Evolutionary conservation across 805 yeast species (phyloP).

Genomic region (Yarrowia bubula): DNA sequence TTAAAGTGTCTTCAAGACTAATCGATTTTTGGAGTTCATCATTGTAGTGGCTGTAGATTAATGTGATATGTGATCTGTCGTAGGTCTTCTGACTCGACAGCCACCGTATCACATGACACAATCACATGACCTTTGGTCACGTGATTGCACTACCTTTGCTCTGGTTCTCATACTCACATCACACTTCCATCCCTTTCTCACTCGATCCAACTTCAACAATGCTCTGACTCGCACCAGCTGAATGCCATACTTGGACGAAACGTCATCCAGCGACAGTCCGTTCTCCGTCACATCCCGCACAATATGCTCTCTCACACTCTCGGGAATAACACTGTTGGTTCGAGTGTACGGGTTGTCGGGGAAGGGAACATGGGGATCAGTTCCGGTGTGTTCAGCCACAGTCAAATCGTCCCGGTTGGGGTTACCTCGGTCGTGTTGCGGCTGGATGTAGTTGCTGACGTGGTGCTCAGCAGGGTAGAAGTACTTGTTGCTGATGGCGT

Average conservation of each 20-base stretch:
- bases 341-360: constrained; percentile 69
- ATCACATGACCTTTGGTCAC: neutral
- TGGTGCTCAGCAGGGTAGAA: constrained; percentile 16
- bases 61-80: too few species aligned
- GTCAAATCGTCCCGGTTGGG: constrained; percentile 17
- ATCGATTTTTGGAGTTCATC: constrained; percentile 49
- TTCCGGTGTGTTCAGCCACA: neutral
- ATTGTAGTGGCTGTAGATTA: constrained; percentile 49
- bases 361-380: constrained; percentile 59
- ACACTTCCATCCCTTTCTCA: constrained; percentile 62
- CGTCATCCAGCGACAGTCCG: constrained; percentile 63
- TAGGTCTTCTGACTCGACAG: too few species aligned
- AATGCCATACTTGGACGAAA: constrained; percentile 74
- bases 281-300: constrained; percentile 50
- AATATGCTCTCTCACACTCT: constrained; percentile 59
- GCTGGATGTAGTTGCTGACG: constrained; percentile 5
- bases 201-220: constrained; percentile 60
- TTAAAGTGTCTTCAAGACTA: constrained; percentile 72
- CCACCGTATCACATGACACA: too few species aligned
- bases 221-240: constrained; percentile 89
- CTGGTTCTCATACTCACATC: constrained; percentile 48
- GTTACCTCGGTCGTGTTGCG: neutral
- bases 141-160: neutral
- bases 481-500: constrained; percentile 13
- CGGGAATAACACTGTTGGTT: constrained; percentile 62